Evolutionary conservation across 2,329 filamentous ascomycete genomes (phyloP).

Genomic region (Pseudocercospora musae): DNA sequence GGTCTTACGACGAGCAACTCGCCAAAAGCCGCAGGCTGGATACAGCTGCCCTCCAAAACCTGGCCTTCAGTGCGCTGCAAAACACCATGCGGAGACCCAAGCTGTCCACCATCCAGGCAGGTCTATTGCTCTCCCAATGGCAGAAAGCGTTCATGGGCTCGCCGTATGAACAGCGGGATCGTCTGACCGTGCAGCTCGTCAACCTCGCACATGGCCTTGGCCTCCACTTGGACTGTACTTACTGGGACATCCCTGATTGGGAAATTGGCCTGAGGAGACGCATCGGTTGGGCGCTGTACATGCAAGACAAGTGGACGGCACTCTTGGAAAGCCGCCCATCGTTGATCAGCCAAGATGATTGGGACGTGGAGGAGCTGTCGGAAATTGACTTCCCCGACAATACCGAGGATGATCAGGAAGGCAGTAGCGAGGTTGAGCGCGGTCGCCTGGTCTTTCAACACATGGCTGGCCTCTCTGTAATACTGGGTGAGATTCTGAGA

Average conservation of each 20-base stretch:
- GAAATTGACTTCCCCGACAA: conserved; percentile 33
- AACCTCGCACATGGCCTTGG: conserved; percentile 41
- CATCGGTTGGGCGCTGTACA: conserved; percentile 31
- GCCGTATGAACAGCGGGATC: conserved; percentile 22
- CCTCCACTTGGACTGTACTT: conserved; percentile 33
- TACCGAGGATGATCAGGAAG: conserved; percentile 29
- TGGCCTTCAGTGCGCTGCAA: conserved; percentile 39
- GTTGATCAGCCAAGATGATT: conserved; percentile 25
- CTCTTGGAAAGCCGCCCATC: conserved; percentile 31
- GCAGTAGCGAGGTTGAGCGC: conserved; percentile 31
- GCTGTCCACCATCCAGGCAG: conserved; percentile 41
- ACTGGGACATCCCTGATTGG: conserved; percentile 32
- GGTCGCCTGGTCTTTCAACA: conserved; percentile 31
- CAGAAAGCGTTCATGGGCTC: conserved; percentile 34
- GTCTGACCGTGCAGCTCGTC: conserved; percentile 38
- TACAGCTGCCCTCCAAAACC: conserved; percentile 32
- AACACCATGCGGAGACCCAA: conserved; percentile 41
- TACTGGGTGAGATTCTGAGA: conserved; percentile 25
- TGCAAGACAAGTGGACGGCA: conserved; percentile 32
- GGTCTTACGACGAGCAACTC: conserved; percentile 56
- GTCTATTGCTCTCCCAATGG: conserved; percentile 37
- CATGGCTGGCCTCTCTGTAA: conserved; percentile 28
- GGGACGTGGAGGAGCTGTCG: conserved; percentile 26
- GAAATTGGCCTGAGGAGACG: conserved; percentile 31
- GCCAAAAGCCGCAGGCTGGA: conserved; percentile 45